phyloP scores from a whole-genome alignment of 2,329 filamentous ascomycete genomes.

The Zelopaecilomyces penicillatus region DNA sequence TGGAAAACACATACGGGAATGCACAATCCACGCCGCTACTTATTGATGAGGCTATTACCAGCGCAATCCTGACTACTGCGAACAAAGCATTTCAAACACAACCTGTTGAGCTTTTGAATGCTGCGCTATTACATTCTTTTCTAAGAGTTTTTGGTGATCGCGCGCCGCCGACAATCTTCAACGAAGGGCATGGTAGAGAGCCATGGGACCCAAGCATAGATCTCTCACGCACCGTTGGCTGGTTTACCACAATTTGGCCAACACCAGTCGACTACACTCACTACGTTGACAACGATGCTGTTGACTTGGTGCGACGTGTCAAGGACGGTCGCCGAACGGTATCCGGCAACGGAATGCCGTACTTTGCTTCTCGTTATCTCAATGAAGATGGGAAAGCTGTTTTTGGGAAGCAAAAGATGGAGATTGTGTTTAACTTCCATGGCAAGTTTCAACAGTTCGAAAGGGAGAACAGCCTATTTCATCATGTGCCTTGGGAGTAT shows the following conservation, averaged over 20 bases:
- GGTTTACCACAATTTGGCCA: conserved; percentile 19
- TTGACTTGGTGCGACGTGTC: conserved; percentile 9
- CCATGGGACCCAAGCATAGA: conserved; percentile 17
- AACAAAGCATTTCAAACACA: conserved; percentile 1
- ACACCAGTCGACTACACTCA: background rate
- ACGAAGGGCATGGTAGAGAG: conserved; percentile 25
- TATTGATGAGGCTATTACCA: background rate
- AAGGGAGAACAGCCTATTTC: background rate
- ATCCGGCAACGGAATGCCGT: conserved; percentile 12
- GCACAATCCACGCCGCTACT: background rate
- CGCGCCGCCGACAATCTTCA: conserved; percentile 15
- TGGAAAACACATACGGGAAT: background rate
- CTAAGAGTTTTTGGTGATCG: conserved; percentile 17
- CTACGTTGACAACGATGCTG: background rate
- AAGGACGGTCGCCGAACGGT: conserved; percentile 15
- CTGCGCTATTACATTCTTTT: conserved; percentile 1
- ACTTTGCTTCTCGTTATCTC: conserved; percentile 13
- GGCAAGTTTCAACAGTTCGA: conserved; percentile 8
- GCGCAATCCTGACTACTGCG: background rate
- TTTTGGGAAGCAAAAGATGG: conserved; percentile 24
- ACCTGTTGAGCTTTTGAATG: conserved; percentile 1
- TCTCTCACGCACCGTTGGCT: conserved; percentile 22
- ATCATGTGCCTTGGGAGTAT: background rate
- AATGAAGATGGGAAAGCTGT: conserved; percentile 17
- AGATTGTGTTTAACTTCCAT: conserved; percentile 17